Conservation (phyloP, 768 basidiomycete genomes). For the Neoboletus magnificus region DNA sequence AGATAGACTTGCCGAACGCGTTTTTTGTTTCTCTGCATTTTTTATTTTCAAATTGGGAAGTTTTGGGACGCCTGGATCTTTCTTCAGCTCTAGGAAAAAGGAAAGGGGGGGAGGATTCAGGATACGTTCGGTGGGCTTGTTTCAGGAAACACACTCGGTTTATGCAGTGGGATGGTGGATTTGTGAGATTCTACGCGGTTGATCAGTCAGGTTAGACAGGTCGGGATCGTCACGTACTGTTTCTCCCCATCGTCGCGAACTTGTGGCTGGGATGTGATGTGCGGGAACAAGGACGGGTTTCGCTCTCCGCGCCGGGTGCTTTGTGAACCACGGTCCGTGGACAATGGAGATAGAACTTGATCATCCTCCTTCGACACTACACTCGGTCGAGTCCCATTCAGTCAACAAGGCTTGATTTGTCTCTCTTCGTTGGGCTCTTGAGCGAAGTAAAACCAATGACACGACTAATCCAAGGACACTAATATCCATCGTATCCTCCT, state of each 20-base stretch:
- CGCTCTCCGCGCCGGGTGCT: constrained; percentile 5
- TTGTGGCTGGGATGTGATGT: background rate
- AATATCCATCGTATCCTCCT: no score
- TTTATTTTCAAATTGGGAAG: constrained; percentile 68
- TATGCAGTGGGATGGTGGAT: constrained; percentile 23
- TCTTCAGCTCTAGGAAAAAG: constrained; percentile 62
- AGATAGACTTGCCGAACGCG: constrained; percentile 36
- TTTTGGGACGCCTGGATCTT: constrained; percentile 86
- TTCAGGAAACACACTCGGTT: constrained; percentile 18
- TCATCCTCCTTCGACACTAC: background rate
- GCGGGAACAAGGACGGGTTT: background rate
- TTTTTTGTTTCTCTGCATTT: constrained; percentile 49
- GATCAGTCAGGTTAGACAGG: background rate
- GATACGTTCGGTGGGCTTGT: background rate
- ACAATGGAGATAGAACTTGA: background rate
- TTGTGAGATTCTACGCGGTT: constrained; percentile 24
- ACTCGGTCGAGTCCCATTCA: background rate
- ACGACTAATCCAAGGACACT: background rate
- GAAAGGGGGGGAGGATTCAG: background rate
- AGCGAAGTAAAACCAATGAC: background rate
- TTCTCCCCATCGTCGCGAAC: constrained; percentile 26
- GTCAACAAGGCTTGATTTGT: no score
- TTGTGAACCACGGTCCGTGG: background rate
- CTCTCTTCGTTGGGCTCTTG: background rate
- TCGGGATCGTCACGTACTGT: constrained; percentile 20